A percentile compares a stretch with the other conserved stretches of the same genome.
Conservation (phyloP, 169 alveolate genomes). For the Cryptosporidium sp. region DNA sequence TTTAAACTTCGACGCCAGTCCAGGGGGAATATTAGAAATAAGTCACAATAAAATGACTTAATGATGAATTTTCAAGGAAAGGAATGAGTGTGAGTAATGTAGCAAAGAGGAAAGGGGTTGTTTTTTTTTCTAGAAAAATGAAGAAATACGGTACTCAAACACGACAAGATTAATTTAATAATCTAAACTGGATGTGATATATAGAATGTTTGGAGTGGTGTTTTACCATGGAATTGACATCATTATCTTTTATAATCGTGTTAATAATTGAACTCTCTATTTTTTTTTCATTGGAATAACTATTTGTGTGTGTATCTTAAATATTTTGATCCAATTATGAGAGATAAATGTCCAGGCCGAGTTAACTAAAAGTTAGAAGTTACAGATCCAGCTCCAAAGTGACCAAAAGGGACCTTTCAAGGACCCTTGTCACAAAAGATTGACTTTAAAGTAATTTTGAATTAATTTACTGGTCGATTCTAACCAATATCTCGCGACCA, state of each 20-base stretch:
- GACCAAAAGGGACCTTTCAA: constrained; percentile 10
- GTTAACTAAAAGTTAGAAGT: constrained; percentile 7
- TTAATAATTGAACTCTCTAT: neutral
- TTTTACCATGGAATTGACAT: constrained; percentile 1
- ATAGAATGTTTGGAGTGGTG: neutral
- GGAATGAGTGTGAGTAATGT: neutral
- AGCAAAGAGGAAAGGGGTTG: neutral
- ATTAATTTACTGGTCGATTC: constrained; percentile 50
- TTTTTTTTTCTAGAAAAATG: constrained; percentile 13
- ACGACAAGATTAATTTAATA: constrained; percentile 23
- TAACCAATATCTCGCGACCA: constrained; percentile 75
- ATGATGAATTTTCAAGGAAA: neutral
- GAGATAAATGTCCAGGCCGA: neutral
- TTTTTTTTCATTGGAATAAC: neutral
- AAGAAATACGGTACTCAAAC: constrained; percentile 6
- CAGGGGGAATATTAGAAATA: neutral
- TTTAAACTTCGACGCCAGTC: neutral
- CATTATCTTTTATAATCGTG: neutral
- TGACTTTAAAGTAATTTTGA: neutral
- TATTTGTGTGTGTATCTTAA: neutral
- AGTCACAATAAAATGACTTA: neutral
- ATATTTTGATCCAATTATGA: constrained; percentile 11
- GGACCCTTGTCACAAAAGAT: constrained; percentile 7
- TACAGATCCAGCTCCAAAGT: neutral
- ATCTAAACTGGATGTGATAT: constrained; percentile 36